phyloP scores from a whole-genome alignment of 2,329 filamentous ascomycete genomes.

The Sarocladium oryzae region DNA sequence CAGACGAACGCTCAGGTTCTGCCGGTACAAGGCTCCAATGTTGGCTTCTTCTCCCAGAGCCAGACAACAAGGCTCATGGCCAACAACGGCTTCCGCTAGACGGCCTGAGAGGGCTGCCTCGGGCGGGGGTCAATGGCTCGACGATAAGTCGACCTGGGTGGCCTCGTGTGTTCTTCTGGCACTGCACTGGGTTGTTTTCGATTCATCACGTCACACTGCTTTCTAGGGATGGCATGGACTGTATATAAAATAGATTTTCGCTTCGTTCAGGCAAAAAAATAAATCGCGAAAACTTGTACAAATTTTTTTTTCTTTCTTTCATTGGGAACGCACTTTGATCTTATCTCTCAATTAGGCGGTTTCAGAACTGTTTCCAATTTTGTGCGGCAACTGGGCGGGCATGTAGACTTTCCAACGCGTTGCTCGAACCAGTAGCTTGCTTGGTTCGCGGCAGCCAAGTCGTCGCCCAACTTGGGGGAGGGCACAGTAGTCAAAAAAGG shows the following conservation, averaged over 20 bases:
- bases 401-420: background rate
- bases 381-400: too few relatives aligned
- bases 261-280: background rate
- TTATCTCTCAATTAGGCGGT: background rate
- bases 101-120: too few relatives aligned
- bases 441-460: conserved; percentile 17
- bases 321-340: too few relatives aligned
- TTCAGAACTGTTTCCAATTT: too few relatives aligned
- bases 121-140: too few relatives aligned
- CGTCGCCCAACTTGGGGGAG: conserved; percentile 9
- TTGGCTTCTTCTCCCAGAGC: background rate
- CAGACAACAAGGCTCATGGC: conserved; percentile 47
- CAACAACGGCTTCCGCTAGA: conserved; percentile 41
- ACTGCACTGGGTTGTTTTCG: background rate
- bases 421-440: background rate
- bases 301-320: too few relatives aligned
- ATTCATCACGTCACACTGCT: background rate
- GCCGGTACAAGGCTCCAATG: conserved; percentile 25
- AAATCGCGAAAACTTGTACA: conserved; percentile 1
- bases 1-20: conserved; percentile 37
- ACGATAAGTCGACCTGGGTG: too few relatives aligned
- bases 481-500: background rate
- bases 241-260: conserved; percentile 6
- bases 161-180: background rate
- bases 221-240: background rate